These are phyloP conservation scores for Globisporangium irregulare DNA, from an alignment of 352 stramenopile genomes.

Conservation along the genomic window DNA sequence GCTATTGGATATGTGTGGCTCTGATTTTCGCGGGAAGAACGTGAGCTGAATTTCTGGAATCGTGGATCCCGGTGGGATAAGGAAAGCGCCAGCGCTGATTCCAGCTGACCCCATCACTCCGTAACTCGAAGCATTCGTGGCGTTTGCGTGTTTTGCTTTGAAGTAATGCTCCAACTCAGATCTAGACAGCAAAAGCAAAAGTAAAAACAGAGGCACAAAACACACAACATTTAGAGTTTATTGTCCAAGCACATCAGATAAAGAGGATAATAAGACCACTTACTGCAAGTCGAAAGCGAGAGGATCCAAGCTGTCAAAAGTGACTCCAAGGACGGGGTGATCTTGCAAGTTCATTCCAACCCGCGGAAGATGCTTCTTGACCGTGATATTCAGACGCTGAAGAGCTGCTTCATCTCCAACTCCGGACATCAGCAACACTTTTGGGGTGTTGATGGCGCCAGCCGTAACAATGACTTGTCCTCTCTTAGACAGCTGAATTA, in stretches of 20 bases:
- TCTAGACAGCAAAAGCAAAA: conserved; percentile 15
- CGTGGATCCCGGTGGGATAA: conserved; percentile 64
- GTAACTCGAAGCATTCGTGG: conserved; percentile 37
- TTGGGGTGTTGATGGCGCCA: conserved; percentile 85
- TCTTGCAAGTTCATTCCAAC: conserved; percentile 90
- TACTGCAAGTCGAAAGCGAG: conserved; percentile 45
- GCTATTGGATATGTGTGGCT: conserved; percentile 70
- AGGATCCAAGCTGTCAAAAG: conserved; percentile 42
- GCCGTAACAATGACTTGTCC: conserved; percentile 74
- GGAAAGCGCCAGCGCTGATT: conserved; percentile 70
- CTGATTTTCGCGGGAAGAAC: conserved; percentile 80
- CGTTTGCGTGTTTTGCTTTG: conserved; percentile 23
- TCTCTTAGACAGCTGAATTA: conserved; percentile 36
- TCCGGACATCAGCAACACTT: conserved; percentile 77
- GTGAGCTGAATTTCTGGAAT: conserved; percentile 87
- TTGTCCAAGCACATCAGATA: not conserved
- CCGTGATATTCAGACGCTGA: conserved; percentile 34
- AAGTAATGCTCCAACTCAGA: conserved; percentile 50
- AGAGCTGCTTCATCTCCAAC: conserved; percentile 48
- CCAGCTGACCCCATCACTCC: conserved; percentile 63
- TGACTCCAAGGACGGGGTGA: conserved; percentile 77
- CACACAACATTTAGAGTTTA: not conserved
- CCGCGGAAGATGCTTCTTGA: conserved; percentile 63
- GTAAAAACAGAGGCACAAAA: not conserved
- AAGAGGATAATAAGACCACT: conserved; percentile 11